Base-by-base conservation (phyloP, 2,329 filamentous ascomycete genomes). In the Calonectria naviculata region DNA sequence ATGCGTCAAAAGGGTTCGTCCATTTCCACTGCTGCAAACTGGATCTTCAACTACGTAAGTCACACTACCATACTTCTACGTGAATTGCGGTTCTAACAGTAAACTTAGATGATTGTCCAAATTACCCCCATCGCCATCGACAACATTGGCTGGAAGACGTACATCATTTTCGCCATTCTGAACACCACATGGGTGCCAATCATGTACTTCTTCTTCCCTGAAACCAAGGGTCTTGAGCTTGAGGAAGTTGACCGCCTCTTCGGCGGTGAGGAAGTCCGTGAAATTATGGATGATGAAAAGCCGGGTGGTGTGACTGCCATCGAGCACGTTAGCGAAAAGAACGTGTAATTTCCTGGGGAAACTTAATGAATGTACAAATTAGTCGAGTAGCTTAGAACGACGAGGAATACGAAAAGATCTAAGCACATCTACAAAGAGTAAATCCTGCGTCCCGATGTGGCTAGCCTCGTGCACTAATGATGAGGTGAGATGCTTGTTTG, bases 121-220 rank as follows among this genome's bases (percentile, higher is more conserved):
- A 75, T 75, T n/a, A 75, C 74, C 5, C 74, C 74, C 2, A 74
- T 75, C 8, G 73, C 74, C 1, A 75, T 75, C 29, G 70, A 74
- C 9, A 86, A 88, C 26, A 90, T 84, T 8, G 83, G 81, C 15
- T 88, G 83, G 76, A 85, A 85, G 21, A 87, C 86, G 5, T 91
- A 84, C 1, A 82, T 84, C 65, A 85, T 85, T 71, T 91, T 88
- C 78, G 86, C 87, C 3, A 83, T 86, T 8, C 83, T 89, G 2
- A 76, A 76, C 29, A 26, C 70, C 7, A 42, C 67, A 3, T 76
- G 64, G 60, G 68, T 76, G 1, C 74, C 74, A 4, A 24, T 76
- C 3, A 71, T 87, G 4, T 87, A 82, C 72, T 81, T 85, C 68
- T 86, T 87, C 78, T 88, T 85, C 73, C 85, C 85, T 0, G 86